Evolutionary conservation across 2,329 filamentous ascomycete genomes (phyloP), one percentile per base, ranked within the genome.

Genomic region (Fusarium circinatum): DNA sequence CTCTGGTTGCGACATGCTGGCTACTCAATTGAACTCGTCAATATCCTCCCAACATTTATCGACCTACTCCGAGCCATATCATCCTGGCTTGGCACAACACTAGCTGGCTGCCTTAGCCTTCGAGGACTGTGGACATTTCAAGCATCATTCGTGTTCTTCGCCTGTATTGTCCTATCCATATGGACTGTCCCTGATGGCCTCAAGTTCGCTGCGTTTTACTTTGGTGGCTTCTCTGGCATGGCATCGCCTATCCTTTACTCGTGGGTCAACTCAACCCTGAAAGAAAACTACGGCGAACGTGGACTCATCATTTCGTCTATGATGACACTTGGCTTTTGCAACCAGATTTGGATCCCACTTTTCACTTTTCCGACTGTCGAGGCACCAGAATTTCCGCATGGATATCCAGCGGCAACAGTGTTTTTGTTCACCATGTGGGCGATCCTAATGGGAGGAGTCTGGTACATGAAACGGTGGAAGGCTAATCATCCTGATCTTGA

Each of bases 401-500:
- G 63, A 14, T 65, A 65, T 22, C 48, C 63, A 0, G 63, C 63
- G 0, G 63, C 63, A 1, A 65, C 63, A 0, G 63, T 57, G 0
- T 65, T 65, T 17, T 41, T 48, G 28, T 56, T 65, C 6, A 42
- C 60, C 0, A 65, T 65, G 63, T 65, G 48, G 63, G 63, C 60
- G 0, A 65, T 65, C 14, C 3, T 65, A 2, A 65, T 66, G 61
- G 34, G 60, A 30, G 48, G 63, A 30, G 63, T 66, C 0, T 66
- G 63, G 63, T 66, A 65, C 0, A 66, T 66, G 63, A 65, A 66
- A 0, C 24, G 48, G 6, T 66, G 63, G 63, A 65, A 65, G 41
- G 4, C 0, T 0, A 65, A 36, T 28, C 20, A 65, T 0, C 41
- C 63, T 0, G 60, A 66, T 1, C 22, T 65, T 0, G 63, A 66